These are phyloP conservation scores for Ascoidea asiatica DNA, from an alignment of 805 yeast species.

Conservation along the genomic window DNA sequence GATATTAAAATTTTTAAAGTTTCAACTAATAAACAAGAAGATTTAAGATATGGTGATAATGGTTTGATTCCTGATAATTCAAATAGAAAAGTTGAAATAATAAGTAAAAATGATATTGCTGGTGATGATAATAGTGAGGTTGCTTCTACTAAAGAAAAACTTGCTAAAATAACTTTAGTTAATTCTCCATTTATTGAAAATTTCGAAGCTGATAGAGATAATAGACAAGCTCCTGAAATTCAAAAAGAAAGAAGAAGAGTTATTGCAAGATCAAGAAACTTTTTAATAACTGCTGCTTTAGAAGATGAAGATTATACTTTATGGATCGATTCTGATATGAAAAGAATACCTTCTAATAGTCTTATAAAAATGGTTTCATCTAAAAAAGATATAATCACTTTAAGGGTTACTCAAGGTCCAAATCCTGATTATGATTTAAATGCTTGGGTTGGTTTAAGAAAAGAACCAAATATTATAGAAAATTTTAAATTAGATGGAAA, in stretches of 20 bases:
- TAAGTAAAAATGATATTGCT: too few relatives aligned
- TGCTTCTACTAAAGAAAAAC: too few relatives aligned
- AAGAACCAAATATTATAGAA: slow-evolving; percentile 15
- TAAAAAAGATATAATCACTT: slow-evolving; percentile 19
- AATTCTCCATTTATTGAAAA: too few relatives aligned
- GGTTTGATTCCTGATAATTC: too few relatives aligned
- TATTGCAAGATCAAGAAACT: slow-evolving; percentile 18
- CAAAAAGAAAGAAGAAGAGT: slow-evolving; percentile 18
- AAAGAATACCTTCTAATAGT: slow-evolving; percentile 14
- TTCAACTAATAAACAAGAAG: too few relatives aligned
- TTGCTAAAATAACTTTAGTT: too few relatives aligned
- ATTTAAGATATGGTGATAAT: too few relatives aligned
- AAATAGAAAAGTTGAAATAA: too few relatives aligned
- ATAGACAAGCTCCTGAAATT: slow-evolving; percentile 7
- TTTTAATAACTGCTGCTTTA: slow-evolving; percentile 14
- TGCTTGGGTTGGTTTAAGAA: slow-evolving; percentile 22
- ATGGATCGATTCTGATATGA: slow-evolving; percentile 21
- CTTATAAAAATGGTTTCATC: slow-evolving; percentile 14
- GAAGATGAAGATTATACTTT: slow-evolving; percentile 16
- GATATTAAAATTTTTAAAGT: too few relatives aligned
- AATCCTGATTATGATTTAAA: slow-evolving; percentile 21
- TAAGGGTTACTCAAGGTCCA: slow-evolving; percentile 17
- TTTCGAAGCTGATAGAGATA: slow-evolving; percentile 4
- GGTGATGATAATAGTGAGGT: too few relatives aligned
- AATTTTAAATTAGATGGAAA: too few relatives aligned